phyloP scores from a whole-genome alignment of 805 yeast species.

The Blastobotrys attinorum region DNA sequence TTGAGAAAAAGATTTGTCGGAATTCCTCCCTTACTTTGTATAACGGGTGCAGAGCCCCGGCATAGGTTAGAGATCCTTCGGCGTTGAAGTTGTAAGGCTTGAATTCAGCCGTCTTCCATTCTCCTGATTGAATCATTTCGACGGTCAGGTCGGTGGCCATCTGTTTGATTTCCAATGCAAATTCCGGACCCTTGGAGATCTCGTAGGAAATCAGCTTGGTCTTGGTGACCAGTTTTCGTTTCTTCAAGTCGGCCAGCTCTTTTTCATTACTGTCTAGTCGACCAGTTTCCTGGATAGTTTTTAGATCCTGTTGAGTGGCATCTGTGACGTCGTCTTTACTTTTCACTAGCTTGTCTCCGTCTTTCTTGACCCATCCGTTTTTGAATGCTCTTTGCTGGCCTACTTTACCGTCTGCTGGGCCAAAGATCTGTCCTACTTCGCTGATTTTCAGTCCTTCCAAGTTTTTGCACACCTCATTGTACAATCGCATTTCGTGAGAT shows the following conservation, averaged over 20 bases:
- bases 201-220: constrained; percentile 68
- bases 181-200: constrained; percentile 75
- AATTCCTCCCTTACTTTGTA: constrained; percentile 96
- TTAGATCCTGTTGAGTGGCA: constrained; percentile 56
- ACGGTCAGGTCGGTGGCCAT: constrained; percentile 90
- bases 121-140: constrained; percentile 78
- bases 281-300: constrained; percentile 49
- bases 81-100: constrained; percentile 95
- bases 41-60: constrained; percentile 96
- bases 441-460: constrained; percentile 75
- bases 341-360: constrained; percentile 69
- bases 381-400: constrained; percentile 98
- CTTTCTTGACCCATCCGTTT: constrained; percentile 91
- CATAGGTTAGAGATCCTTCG: constrained; percentile 76
- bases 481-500: constrained; percentile 81
- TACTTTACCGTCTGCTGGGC: constrained; percentile 65
- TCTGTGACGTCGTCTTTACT: constrained; percentile 42
- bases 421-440: constrained; percentile 59
- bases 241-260: constrained; percentile 76
- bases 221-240: constrained; percentile 75
- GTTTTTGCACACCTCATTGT: constrained; percentile 59
- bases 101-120: constrained; percentile 78
- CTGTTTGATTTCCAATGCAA: constrained; percentile 69
- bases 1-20: constrained; percentile 91
- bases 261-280: constrained; percentile 37